Base-by-base conservation (phyloP, 441 rosid species). In the Brassica balearica region DNA sequence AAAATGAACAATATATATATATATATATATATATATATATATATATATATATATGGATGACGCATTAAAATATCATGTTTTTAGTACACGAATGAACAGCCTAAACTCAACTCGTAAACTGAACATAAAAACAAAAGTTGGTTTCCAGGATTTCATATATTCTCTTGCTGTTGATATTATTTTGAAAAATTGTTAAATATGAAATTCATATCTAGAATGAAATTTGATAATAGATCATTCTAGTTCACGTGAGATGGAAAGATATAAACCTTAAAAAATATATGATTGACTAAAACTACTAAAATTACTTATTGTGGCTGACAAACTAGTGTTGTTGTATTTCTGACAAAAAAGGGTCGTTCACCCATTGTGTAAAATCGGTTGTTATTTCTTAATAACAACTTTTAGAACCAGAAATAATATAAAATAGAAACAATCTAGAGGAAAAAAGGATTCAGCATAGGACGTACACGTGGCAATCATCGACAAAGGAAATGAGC, bases 391-490 rank as follows among this genome's bases (percentile, higher is more conserved):
- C 38, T 34, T 34, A 34, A 60, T 38, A 38, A 19, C 4, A 60
- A 48, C 0, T 38, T 61, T 15, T 3, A 25, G 27, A 74, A 66
- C 79, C 79, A 75, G 14, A 75, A 56, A 23, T 67, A 34, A 34
- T 63, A 68, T 17, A 23, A 55, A 56, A 51, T 17, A 38, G 4
- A 43, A 43, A 17, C 7, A 61, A 60, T 68, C 8, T n/a, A 60
- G 7, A 12, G 17, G 4, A 14, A 34, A 59, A 48, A 20, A 32
- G 2, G n/a, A 78, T 59, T 66, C 27, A 72, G 6, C 36, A n/a
- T 61, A 7, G 14, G 6, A 34, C 66, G 75, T 62, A 85, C 92
- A 85, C 88, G 90, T 82, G 93, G 84, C 82, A 17, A 20, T 55
- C 32, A 65, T 6, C 23, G 36, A 69, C 20, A 11, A 19, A 17